These are phyloP conservation scores for Aspergillus intermedius DNA, from an alignment of 2,329 filamentous ascomycete species.

Conservation along the genomic window DNA sequence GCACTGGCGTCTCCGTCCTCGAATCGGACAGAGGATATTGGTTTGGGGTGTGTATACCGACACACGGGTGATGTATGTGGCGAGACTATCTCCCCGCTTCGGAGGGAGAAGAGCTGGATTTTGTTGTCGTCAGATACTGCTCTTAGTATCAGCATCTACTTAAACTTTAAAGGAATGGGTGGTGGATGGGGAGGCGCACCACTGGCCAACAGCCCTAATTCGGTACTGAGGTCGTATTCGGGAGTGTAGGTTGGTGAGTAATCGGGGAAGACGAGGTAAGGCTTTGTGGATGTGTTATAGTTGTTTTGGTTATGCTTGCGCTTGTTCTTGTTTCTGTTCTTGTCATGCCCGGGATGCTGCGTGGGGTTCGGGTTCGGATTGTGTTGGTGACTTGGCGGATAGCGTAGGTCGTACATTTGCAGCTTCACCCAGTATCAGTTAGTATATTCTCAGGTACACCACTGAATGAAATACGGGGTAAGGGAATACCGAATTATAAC, in stretches of 20 bases:
- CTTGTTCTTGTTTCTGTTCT: not conserved
- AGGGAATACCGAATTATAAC: constrained; percentile 20
- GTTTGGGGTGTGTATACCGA: constrained; percentile 16
- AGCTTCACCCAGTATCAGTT: constrained; percentile 18
- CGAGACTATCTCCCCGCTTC: constrained; percentile 26
- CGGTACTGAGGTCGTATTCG: constrained; percentile 31
- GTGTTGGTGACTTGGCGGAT: constrained; percentile 21
- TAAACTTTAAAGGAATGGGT: too few species aligned
- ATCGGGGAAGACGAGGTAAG: constrained; percentile 33
- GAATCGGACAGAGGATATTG: constrained; percentile 28
- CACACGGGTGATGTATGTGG: constrained; percentile 18
- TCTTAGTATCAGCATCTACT: too few species aligned
- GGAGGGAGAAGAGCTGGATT: constrained; percentile 34
- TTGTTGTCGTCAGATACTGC: constrained; percentile 27
- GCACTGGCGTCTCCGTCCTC: constrained; percentile 20
- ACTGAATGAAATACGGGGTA: too few species aligned
- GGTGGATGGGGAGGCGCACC: constrained; percentile 6
- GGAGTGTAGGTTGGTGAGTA: constrained; percentile 21
- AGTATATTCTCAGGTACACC: too few species aligned
- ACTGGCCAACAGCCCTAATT: constrained; percentile 33
- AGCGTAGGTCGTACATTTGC: constrained; percentile 38
- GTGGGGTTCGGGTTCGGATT: constrained; percentile 11
- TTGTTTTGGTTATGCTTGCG: not conserved
- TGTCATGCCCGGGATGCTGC: not conserved
- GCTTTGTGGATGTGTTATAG: constrained; percentile 23